These are phyloP conservation scores for Salisapilia sapeloensis DNA, from an alignment of 352 stramenopile genomes.

Conservation along the genomic window DNA sequence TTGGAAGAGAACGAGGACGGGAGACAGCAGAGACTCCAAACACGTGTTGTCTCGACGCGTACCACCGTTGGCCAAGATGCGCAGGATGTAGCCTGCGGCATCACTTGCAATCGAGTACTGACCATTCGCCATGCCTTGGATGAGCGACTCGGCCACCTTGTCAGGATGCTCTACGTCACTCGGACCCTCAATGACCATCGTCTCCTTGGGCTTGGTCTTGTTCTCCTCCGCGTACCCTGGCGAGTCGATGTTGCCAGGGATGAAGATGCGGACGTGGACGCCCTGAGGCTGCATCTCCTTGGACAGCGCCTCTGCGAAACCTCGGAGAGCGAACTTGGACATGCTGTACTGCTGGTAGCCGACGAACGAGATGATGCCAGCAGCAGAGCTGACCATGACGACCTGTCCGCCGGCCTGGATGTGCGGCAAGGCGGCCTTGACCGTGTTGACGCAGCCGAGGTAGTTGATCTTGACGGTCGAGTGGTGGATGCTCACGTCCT, in stretches of 20 bases:
- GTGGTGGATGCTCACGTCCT: constrained; percentile 48
- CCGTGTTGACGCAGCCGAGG: constrained; percentile 59
- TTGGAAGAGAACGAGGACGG: constrained; percentile 42
- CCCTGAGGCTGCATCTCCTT: constrained; percentile 62
- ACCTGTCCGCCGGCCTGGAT: constrained; percentile 56
- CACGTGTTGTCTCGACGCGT: constrained; percentile 49
- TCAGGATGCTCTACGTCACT: constrained; percentile 29
- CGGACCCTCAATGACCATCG: constrained; percentile 52
- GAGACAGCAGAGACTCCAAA: constrained; percentile 51
- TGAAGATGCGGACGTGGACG: constrained; percentile 60
- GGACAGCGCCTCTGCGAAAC: constrained; percentile 53
- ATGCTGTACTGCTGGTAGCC: constrained; percentile 65
- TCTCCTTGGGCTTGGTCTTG: constrained; percentile 51
- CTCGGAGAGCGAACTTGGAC: constrained; percentile 72
- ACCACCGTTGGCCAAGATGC: constrained; percentile 55
- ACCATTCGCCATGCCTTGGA: constrained; percentile 41
- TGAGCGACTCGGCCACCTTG: constrained; percentile 40
- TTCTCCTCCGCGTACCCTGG: constrained; percentile 62
- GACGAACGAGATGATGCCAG: constrained; percentile 62
- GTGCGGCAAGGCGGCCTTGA: constrained; percentile 62
- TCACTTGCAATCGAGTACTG: constrained; percentile 76
- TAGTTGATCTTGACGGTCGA: constrained; percentile 82
- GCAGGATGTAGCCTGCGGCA: constrained; percentile 49
- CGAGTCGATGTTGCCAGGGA: constrained; percentile 74
- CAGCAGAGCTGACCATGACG: constrained; percentile 53